Evolutionary conservation across 2,329 filamentous ascomycete genomes (phyloP).

Genomic region (Phoma sp.): DNA sequence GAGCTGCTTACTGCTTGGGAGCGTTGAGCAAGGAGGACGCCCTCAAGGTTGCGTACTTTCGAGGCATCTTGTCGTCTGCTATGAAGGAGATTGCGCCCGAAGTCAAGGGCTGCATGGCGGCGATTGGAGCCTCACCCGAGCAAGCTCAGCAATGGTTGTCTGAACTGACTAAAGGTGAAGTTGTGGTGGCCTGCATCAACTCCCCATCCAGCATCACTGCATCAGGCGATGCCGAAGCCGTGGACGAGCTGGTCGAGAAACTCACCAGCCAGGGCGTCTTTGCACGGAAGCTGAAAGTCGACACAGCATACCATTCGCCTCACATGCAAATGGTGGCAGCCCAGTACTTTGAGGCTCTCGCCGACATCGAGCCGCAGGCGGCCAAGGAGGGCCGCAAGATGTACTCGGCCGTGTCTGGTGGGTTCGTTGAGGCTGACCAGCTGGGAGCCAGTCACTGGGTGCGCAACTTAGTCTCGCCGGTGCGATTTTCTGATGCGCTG

Average conservation of each 20-base stretch:
- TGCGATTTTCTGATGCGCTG: slow-evolving; percentile 13
- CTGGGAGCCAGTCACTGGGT: slow-evolving; percentile 19
- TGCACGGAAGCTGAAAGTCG: slow-evolving; percentile 43
- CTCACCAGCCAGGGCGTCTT: slow-evolving; percentile 51
- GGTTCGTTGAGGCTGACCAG: too few relatives aligned
- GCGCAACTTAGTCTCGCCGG: slow-evolving; percentile 9
- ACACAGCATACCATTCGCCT: slow-evolving; percentile 39
- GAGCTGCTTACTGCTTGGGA: slow-evolving; percentile 32
- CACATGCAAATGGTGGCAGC: slow-evolving; percentile 27
- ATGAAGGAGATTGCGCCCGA: too few relatives aligned
- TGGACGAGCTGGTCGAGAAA: slow-evolving; percentile 45
- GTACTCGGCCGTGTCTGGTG: too few relatives aligned
- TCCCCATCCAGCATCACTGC: slow-evolving; percentile 53
- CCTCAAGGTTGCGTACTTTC: slow-evolving; percentile 20
- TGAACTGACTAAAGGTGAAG: too few relatives aligned
- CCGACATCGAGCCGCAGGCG: not conserved
- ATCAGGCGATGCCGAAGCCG: slow-evolving; percentile 52
- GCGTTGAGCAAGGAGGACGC: slow-evolving; percentile 22
- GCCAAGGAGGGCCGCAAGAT: too few relatives aligned
- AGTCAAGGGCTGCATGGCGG: too few relatives aligned
- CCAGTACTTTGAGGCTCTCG: slow-evolving; percentile 22
- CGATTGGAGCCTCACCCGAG: too few relatives aligned
- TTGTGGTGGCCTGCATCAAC: too few relatives aligned
- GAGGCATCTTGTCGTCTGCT: slow-evolving; percentile 15
- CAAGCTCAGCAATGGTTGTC: too few relatives aligned